These are phyloP conservation scores for Dioscorea alata DNA, from an alignment of 106 monocot species.

Conservation along the genomic window DNA sequence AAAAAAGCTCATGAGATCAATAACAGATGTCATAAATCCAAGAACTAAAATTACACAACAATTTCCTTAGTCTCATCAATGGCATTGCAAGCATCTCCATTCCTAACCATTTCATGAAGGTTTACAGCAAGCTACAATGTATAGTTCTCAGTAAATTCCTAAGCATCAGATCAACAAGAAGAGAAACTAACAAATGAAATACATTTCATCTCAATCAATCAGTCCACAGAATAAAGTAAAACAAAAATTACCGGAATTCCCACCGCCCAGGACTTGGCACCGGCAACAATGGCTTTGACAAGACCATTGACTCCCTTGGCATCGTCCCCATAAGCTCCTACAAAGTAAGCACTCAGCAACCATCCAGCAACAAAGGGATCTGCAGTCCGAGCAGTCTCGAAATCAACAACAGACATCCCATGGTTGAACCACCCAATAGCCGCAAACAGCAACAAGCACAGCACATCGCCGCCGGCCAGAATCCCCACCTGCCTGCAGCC, in stretches of 20 bases:
- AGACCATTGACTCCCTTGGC: conserved; percentile 52
- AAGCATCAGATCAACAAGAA: too few relatives aligned
- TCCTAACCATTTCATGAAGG: too few relatives aligned
- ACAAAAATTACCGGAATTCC: conserved; percentile 66
- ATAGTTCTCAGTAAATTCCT: too few relatives aligned
- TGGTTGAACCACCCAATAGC: conserved; percentile 85
- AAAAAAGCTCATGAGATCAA: too few relatives aligned
- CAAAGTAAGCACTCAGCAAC: conserved; percentile 53
- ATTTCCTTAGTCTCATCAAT: too few relatives aligned
- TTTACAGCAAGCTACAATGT: too few relatives aligned
- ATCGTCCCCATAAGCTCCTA: conserved; percentile 48
- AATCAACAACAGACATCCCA: conserved; percentile 58
- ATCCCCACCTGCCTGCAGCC: conserved; percentile 59
- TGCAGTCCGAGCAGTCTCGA: conserved; percentile 66
- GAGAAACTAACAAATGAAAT: too few relatives aligned
- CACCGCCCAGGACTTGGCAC: conserved; percentile 61
- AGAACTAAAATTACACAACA: too few relatives aligned
- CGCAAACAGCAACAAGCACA: conserved; percentile 73
- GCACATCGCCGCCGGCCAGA: conserved; percentile 61
- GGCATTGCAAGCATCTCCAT: too few relatives aligned
- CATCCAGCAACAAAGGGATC: conserved; percentile 90
- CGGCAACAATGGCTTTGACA: conserved; percentile 24
- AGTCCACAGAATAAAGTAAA: too few relatives aligned
- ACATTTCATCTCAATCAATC: too few relatives aligned
- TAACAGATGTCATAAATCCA: too few relatives aligned